A percentile compares a stretch with the other conserved stretches of the same genome.
Conservation (phyloP, 176 grass and related monocot species). For the Eragrostis curvula region DNA sequence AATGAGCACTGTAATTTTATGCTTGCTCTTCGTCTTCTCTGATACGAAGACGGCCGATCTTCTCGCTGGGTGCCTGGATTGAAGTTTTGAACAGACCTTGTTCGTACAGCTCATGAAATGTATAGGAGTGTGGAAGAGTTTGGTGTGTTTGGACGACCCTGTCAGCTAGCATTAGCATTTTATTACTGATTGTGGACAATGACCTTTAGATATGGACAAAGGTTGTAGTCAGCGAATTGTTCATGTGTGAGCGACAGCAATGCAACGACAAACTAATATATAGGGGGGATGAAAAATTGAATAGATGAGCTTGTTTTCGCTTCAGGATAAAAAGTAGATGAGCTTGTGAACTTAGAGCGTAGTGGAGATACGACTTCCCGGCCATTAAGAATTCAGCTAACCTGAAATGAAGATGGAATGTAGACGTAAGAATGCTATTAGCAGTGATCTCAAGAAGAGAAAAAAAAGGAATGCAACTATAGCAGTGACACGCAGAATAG, state of each 20-base stretch:
- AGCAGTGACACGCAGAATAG: no score
- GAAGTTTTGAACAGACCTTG: no score
- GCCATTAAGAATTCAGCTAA: no score
- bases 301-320: not conserved
- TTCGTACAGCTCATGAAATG: no score
- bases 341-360: not conserved
- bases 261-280: not conserved
- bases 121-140: no score
- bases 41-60: no score
- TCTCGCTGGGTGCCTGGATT: no score
- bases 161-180: no score
- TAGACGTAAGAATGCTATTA: not conserved
- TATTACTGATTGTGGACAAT: not conserved
- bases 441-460: no score
- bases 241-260: not conserved
- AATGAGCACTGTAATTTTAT: slow-evolving; percentile 26
- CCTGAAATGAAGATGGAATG: no score
- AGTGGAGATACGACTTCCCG: not conserved
- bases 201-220: not conserved
- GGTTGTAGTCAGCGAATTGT: slow-evolving; percentile 23
- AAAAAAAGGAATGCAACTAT: no score
- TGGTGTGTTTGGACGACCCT: not conserved
- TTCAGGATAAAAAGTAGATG: no score
- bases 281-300: not conserved
- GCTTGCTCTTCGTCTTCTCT: not conserved